These are phyloP conservation scores for sunflower (Helianthus annuus) DNA, from an alignment of 129 eudicot species.

Conservation along the genomic window DNA sequence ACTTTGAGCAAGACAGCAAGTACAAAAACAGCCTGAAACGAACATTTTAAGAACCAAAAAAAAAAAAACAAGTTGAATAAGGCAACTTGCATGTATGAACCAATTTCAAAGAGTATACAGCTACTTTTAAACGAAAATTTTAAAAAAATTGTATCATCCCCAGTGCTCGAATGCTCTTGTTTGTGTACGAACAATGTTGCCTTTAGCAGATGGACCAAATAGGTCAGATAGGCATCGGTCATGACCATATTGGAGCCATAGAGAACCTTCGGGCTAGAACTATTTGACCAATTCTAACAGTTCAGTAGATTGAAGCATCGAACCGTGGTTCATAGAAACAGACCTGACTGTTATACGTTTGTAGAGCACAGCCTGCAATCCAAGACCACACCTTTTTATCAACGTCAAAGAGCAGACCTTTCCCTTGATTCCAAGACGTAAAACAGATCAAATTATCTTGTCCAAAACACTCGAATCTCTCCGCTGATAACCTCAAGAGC, in stretches of 20 bases:
- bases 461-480: constrained; percentile 96
- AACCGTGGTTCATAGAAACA: constrained; percentile 98
- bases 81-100: constrained; percentile 10
- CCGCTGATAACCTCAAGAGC: constrained; percentile 88
- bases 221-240: neutral
- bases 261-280: constrained; percentile 8
- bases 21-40: neutral
- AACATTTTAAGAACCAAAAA: neutral
- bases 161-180: neutral
- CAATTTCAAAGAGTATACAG: constrained; percentile 22
- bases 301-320: constrained; percentile 70
- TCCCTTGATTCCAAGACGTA: constrained; percentile 99
- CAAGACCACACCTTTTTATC: constrained; percentile 96
- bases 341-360: constrained; percentile 91
- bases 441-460: constrained; percentile 96
- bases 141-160: constrained; percentile 7
- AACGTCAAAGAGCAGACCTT: constrained; percentile 88
- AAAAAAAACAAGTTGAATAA: neutral
- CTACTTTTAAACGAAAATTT: constrained; percentile 15
- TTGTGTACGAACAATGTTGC: neutral
- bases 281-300: neutral
- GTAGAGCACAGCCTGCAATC: constrained; percentile 96
- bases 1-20: too few species aligned
- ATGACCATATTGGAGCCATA: constrained; percentile 12
- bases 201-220: neutral